Conservation (phyloP, 257 asterid species). For the Penstemon davidsonii region DNA sequence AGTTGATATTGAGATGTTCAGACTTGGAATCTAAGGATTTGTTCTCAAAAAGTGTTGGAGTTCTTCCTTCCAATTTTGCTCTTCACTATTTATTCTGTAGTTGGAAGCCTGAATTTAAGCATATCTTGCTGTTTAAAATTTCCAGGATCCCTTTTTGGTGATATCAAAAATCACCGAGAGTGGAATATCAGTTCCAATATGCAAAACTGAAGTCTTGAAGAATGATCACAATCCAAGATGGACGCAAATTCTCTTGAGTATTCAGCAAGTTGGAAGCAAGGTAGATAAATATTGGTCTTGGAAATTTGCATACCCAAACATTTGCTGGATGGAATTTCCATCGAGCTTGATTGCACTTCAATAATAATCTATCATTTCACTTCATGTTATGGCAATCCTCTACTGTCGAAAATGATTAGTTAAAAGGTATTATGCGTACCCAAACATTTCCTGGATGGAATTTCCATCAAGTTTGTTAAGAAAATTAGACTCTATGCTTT, state of each 20-base stretch:
- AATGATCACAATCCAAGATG: slow-evolving; percentile 81
- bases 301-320: slow-evolving; percentile 2
- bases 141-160: slow-evolving; percentile 92
- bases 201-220: slow-evolving; percentile 95
- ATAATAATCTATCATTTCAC: no score
- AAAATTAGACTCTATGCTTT: slow-evolving; percentile 17
- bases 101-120: slow-evolving; percentile 31
- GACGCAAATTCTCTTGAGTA: slow-evolving; percentile 69
- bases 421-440: no score
- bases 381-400: no score
- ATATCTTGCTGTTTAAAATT: slow-evolving; percentile 32
- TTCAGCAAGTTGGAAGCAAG: slow-evolving; percentile 99
- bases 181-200: slow-evolving; percentile 70
- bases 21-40: slow-evolving; percentile 89
- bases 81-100: slow-evolving; percentile 25
- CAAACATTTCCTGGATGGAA: slow-evolving; percentile 18
- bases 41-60: slow-evolving; percentile 88
- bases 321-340: no score
- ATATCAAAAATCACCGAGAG: slow-evolving; percentile 74
- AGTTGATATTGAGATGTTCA: slow-evolving; percentile 80
- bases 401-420: no score
- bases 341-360: no score
- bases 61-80: slow-evolving; percentile 10
- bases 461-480: slow-evolving; percentile 5
- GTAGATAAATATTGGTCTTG: slow-evolving; percentile 39